Conservation (phyloP, 2,329 filamentous ascomycete genomes). For the Metarhizium brunneum region DNA sequence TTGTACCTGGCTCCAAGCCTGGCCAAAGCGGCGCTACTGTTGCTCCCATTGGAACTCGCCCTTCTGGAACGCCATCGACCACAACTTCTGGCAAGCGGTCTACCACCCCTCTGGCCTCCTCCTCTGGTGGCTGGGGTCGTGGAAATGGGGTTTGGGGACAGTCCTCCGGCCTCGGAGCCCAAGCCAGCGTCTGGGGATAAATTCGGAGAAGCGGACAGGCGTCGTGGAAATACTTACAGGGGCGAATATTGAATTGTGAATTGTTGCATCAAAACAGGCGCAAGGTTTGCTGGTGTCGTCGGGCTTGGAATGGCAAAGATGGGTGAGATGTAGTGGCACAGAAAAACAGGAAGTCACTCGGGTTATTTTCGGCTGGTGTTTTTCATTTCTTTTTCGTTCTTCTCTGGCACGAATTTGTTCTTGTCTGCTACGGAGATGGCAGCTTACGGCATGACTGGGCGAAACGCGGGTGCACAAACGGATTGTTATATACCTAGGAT, state of each 20-base stretch:
- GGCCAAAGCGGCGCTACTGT: slow-evolving; percentile 54
- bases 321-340: slow-evolving; percentile 14
- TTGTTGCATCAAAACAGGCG: slow-evolving; percentile 4
- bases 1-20: slow-evolving; percentile 43
- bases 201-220: not conserved
- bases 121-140: slow-evolving; percentile 75
- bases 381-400: slow-evolving; percentile 3
- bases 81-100: slow-evolving; percentile 60
- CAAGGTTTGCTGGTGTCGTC: slow-evolving; percentile 7
- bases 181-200: slow-evolving; percentile 91
- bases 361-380: slow-evolving; percentile 6
- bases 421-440: slow-evolving; percentile 5
- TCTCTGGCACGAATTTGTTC: slow-evolving; percentile 4
- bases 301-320: not conserved
- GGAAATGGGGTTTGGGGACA: slow-evolving; percentile 79
- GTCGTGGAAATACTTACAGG: not conserved
- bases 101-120: slow-evolving; percentile 87
- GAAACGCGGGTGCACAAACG: slow-evolving; percentile 11
- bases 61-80: slow-evolving; percentile 47
- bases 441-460: slow-evolving; percentile 11
- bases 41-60: slow-evolving; percentile 88
- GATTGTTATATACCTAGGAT: slow-evolving; percentile 13
- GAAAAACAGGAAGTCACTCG: slow-evolving; percentile 5
- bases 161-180: slow-evolving; percentile 71
- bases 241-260: not conserved